phyloP scores from a whole-genome alignment of 2,329 filamentous ascomycete genomes.

The Bipolaris zeicola region DNA sequence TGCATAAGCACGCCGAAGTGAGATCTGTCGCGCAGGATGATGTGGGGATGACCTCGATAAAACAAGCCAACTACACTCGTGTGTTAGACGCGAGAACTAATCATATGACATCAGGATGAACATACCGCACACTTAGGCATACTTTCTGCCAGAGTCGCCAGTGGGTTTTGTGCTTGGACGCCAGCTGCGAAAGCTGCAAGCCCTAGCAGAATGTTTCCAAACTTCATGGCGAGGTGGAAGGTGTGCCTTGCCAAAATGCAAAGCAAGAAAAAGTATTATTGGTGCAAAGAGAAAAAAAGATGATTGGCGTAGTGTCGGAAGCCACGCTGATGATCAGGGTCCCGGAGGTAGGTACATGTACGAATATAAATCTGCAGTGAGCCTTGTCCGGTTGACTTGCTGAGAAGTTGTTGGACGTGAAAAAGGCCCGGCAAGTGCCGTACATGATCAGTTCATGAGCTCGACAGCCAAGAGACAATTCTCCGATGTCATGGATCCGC shows the following conservation, averaged over 20 bases:
- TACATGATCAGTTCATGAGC: background rate
- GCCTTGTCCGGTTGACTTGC: background rate
- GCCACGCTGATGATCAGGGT: background rate
- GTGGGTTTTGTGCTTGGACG: conserved; percentile 18
- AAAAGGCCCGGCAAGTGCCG: conserved; percentile 5
- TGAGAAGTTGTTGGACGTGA: conserved; percentile 1
- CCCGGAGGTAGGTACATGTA: conserved; percentile 4
- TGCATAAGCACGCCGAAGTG: conserved; percentile 49
- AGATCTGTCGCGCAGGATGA: conserved; percentile 49
- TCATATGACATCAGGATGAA: background rate
- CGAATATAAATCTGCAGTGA: conserved; percentile 6
- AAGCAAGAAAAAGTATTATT: background rate
- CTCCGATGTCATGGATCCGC: conserved; percentile 9
- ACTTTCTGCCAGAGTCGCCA: conserved; percentile 15
- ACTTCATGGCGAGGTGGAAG: conserved; percentile 12
- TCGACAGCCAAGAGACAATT: conserved; percentile 9
- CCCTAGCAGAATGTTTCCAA: conserved; percentile 4
- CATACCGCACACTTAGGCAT: conserved; percentile 29
- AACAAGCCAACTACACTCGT: conserved; percentile 24
- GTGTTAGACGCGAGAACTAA: conserved; percentile 4
- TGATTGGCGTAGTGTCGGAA: background rate
- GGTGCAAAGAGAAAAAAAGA: background rate
- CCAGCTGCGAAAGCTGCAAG: conserved; percentile 10
- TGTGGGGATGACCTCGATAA: conserved; percentile 31
- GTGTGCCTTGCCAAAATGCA: background rate